Evolutionary conservation across 2,329 filamentous ascomycete genomes (phyloP), one percentile per base, ranked within the genome.

Genomic region (Erysiphe pulchra): DNA sequence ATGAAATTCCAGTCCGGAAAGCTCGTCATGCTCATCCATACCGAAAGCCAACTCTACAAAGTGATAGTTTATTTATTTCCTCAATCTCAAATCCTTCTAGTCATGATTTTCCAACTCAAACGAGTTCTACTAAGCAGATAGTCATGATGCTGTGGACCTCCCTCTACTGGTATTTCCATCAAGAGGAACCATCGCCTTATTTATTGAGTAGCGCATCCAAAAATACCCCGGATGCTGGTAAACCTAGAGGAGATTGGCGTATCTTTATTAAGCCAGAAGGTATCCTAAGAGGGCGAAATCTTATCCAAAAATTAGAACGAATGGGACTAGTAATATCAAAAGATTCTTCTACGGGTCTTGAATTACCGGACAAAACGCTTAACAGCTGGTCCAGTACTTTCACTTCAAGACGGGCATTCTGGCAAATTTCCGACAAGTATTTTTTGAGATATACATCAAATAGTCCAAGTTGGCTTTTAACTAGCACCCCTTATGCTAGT

Each of bases 141-240:
- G 87, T 87, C 52, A 85, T 94, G 82, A 92, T 94, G 80, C 69
- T 95, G 7, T 95, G 84, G 82, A 75, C 85, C 32, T 86, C 84
- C 1, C 66, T 95, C 38, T 93, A 84, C 65, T 95, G 87, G 87
- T 95, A 95, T 65, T 95, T 94, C 55, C 86, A 94, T 62, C 83
- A 92, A 60, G 70, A 75, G 1, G 70, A 78, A 53, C 87, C 87
- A 0, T 66, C 70, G 18, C 67, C 71, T 0, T 69, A 73, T 44
- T 57, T 90, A 32, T 67, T 68, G 16, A 81, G 73, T 7, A 64
- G 73, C 5, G 65, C 71, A 0, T 80, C 77, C 1, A 70, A 68
- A 51, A 59, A 67, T 47, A 87, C 84, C 0, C 79, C 80, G 0
- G 64, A 71, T 16, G 59, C 62, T 5, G 87, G 81, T 5, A 77